Percentiles rank a stretch among this genome's conserved stretches.
Conservation (phyloP, 345 rosid species). For the Psidium friedrichsthalianum region DNA sequence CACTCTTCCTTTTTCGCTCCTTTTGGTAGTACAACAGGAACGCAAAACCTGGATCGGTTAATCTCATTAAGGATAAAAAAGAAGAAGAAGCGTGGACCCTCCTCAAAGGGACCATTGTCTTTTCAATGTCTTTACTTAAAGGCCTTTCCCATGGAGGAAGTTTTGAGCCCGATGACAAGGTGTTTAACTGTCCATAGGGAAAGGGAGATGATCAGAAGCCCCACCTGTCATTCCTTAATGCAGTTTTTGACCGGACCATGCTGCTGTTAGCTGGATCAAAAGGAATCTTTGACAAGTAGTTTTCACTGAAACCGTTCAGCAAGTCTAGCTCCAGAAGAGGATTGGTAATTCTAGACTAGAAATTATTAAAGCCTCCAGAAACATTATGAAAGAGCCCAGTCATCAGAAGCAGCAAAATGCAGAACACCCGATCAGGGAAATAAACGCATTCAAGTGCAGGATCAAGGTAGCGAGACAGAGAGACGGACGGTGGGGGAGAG, state of each 20-base stretch:
- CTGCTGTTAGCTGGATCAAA: neutral
- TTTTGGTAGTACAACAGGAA: neutral
- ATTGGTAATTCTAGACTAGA: neutral
- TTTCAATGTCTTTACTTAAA: neutral
- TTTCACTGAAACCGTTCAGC: neutral
- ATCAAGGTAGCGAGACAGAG: neutral
- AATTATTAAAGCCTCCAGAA: neutral
- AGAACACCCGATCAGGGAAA: neutral
- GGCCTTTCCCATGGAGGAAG: neutral
- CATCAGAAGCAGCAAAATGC: neutral
- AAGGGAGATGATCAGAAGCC: neutral
- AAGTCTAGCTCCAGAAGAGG: neutral
- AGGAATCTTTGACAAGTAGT: neutral
- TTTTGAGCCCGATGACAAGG: neutral
- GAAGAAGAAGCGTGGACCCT: neutral
- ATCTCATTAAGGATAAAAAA: neutral
- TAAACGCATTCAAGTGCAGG: neutral
- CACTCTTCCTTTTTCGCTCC: rapidly evolving
- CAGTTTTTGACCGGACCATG: neutral
- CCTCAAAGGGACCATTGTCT: neutral
- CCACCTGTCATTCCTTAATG: neutral
- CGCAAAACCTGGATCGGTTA: neutral
- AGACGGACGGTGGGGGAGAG: neutral
- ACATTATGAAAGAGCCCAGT: neutral
- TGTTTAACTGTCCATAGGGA: neutral